Evolutionary conservation across 2,329 filamentous ascomycete species (phyloP), one percentile per base, ranked within the genome.

Genomic region (Aspergillus costaricaensis): DNA sequence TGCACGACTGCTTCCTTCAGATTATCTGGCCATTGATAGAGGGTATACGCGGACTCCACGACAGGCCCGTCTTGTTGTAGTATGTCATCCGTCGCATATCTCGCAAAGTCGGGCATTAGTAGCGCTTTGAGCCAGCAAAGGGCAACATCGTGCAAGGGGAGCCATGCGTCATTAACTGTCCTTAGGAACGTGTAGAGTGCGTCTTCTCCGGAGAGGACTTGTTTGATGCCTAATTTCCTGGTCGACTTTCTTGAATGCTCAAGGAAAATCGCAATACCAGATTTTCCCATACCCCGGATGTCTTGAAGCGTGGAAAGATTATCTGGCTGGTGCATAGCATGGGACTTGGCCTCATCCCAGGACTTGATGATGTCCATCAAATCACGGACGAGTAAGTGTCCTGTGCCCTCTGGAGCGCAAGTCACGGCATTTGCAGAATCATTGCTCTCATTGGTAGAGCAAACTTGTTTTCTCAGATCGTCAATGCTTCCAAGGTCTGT

Each of bases 1-100:
- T 83, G 77, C 3, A 84, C 78, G 1, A 87, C 73, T 7, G 80
- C 80, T 10, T 83, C 77, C 68, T 87, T 88, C 21, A 88, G 76
- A 12, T 76, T 72, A 36, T 83, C 79, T 0, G 83, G 74, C 86
- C 86, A 88, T 47, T 77, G 72, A 57, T 81, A 82, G n/a, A 74
- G 72, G 23, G 78, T 73, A 66, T 88, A 88, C 58, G 79, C 80
- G 2, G 83, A 83, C 23, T 75, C 67, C 53, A 69, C 59, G 17
- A 50, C 17, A 17, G 63, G 53, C 62, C 67, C 67, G 12, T 68
- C 58, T 12, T 49, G 41, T 15, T 61, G 49, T 15, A 55, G 51
- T 23, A 17, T 50, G 32, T 55, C 58, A 17, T 59, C 47, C 8
- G 60, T 41, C 12, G 59, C 49, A 44, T 61, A 50, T 36, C 62